Evolutionary conservation across 2,329 filamentous ascomycete species (phyloP), one percentile per base, ranked within the genome.

Genomic region (Xylariaceae sp.): DNA sequence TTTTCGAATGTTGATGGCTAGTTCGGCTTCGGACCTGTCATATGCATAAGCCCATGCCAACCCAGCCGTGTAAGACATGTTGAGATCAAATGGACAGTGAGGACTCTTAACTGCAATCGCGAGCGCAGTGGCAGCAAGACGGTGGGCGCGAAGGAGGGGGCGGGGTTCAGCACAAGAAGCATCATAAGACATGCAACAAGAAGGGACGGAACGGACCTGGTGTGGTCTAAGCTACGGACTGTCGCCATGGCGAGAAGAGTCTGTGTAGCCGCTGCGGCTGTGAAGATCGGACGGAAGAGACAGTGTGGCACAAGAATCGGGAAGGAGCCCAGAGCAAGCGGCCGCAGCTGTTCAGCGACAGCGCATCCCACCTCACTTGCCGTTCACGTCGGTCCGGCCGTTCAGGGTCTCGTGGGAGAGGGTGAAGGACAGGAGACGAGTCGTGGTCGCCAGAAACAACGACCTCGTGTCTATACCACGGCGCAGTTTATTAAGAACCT

Each of bases 1-100:
- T 68, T 88, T 88, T 67, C 80, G 79, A 63, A 88, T 87, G 71
- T 85, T 85, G 71, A 87, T 81, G 55, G 82, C 78, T 61, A 88
- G 78, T 70, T 88, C 85, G 63, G 80, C 78, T 67, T 88, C 85
- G 67, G 83, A 84, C 68, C 84, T 87, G 65, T 56, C 10, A 50
- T 37, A 40, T 19, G 49, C 32, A 36, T 58, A 59, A 62, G 60
- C 48, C 56, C 56, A 59, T 12, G 45, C 58, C 51, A 57, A 50
- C 29, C 55, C 60, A 49, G 55, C 52, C 19, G 46, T 50, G 42
- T 44, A 55, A 18, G 58, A 54, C 59, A 60, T 59, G 13, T 55
- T 56, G 39, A 19, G 26, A 42, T 16, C 10, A 53, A 44, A 13
- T 26, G 21, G 13, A 41, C 18, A 32, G 19, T 15, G 10, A 34